Base-by-base conservation (phyloP, 257 asterid genomes). In the Gynochthodes officinalis region DNA sequence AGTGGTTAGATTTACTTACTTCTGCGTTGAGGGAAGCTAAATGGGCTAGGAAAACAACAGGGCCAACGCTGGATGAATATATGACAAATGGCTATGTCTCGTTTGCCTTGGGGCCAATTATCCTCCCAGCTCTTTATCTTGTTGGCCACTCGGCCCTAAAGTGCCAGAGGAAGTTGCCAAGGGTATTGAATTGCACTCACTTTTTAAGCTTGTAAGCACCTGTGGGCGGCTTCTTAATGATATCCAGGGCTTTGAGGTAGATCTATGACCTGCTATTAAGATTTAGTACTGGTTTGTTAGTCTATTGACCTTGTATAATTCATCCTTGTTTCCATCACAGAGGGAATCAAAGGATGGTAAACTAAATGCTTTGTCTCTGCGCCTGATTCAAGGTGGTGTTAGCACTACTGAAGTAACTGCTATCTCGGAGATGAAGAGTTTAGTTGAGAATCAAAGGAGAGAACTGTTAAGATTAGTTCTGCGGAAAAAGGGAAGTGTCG, bases 171-270 rank as follows among this genome's bases (percentile, higher is more conserved):
- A 89, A 76, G 82, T 86, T 80, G 85, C 89, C 66, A 80, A 69
- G 61, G 88, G 88, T 77, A 37, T 89, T 18, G 93, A 91, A 70
- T 82, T 73, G 75, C 88, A 79, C 68, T 68, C 57, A 65, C 86
- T 94, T 57, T 91, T 78, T 83, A 85, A 79, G 67, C 77, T 84
- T 66, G 61, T 88, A 93, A 88, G 97, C 78, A 91, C 89, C 16
- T 80, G 89, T 30, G 97, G 99, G 25, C 96, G 97, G 43, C 91
- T 91, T 75, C 86, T 93, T 44, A 94, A 94, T 64, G 99, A 94
- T 50, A 87, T 88, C 69, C 88, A 69, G 37, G 33, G 86, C 61
- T 91, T 81, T 65, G 91, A 91, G 97, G 97, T 94, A 84, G 62
- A 59, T 46, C 50, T 7, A 30, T 46, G n/a, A 58, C 19, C 11